Evolutionary conservation across 495 filamentous ascomycete species (phyloP), one percentile per base, ranked within the genome.

Genomic region (Penicillium egyptiacum): DNA sequence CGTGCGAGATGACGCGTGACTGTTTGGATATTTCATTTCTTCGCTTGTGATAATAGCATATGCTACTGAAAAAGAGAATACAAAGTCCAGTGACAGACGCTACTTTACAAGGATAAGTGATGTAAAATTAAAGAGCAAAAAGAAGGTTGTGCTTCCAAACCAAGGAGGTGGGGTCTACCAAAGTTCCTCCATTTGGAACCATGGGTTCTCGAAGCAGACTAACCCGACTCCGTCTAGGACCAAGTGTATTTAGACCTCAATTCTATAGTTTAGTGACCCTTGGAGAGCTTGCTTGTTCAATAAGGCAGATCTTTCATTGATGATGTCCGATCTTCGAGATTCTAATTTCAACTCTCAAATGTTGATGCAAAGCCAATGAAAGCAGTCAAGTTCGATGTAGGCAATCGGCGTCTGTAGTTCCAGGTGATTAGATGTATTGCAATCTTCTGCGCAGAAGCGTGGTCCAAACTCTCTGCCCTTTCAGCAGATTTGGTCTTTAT

Each of bases 1-100:
- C n/a, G 53, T 39, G 23, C 31, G 31, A 2, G 47, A 47, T 55
- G 53, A 55, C n/a, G 23, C n/a, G 14, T 54, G 30, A 54, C 12
- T 10, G n/a, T 16, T 35, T 14, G 10, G 25, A 47, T 19, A 31
- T 19, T 28, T 16, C 20, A 5, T 22, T 22, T 43, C 1, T 23
- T 14, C 14, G 14, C 14, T 45, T 45, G 41, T 23, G 41, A 16
- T 16, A 5, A 46, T 46, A 14, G 22, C n/a, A 10, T n/a, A 22
- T 26, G 22, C 12, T n/a, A 26, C 16, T 26, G 23, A 16, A 28
- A 14, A 10, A 10, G 2, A 26, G 12, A 16, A 46, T n/a, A 39
- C 35, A 39, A 17, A n/a, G 6, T 37, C 5, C 33, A 37, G 14
- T 16, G 30, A 12, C 30, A 3, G 9, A 12, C 1, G 20, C 5